Evolutionary conservation across 148 eudicot genomes (phyloP).

Genomic region (Rhododendron ferrugineum): DNA sequence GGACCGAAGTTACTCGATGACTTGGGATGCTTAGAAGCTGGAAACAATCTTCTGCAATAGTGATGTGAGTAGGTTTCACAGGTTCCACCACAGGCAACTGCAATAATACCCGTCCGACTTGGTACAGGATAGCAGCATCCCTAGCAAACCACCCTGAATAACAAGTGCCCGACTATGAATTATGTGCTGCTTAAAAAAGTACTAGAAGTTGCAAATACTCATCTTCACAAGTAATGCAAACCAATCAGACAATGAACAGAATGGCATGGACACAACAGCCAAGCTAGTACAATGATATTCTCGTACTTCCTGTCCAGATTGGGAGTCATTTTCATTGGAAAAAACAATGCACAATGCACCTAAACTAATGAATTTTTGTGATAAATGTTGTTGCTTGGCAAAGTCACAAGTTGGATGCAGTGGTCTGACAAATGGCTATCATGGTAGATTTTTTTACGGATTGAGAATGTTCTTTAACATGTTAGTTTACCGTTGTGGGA

Average conservation of each 20-base stretch:
- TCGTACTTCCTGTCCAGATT: background rate
- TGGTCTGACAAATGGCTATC: background rate
- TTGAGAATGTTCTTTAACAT: background rate
- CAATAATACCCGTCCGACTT: slow-evolving; percentile 59
- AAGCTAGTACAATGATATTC: background rate
- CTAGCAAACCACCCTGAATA: slow-evolving; percentile 90
- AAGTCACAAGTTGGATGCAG: slow-evolving; percentile 1
- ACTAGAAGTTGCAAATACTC: background rate
- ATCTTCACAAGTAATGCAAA: background rate
- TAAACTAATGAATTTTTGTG: background rate
- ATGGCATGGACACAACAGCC: background rate
- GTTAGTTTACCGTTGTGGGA: background rate
- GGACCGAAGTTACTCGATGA: slow-evolving; percentile 39
- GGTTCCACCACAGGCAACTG: slow-evolving; percentile 29
- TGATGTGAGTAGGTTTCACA: slow-evolving; percentile 34
- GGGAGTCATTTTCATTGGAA: background rate
- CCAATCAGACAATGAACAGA: background rate
- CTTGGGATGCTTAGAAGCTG: slow-evolving; percentile 58
- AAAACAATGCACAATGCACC: background rate
- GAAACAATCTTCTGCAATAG: slow-evolving; percentile 82
- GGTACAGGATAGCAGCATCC: slow-evolving; percentile 55
- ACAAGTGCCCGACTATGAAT: slow-evolving; percentile 8
- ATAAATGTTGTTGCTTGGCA: background rate
- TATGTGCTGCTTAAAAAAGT: background rate
- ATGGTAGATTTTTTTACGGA: background rate